These are phyloP conservation scores for Trichopus zeylanicus DNA, from an alignment of 116 monocot species.

Conservation along the genomic window DNA sequence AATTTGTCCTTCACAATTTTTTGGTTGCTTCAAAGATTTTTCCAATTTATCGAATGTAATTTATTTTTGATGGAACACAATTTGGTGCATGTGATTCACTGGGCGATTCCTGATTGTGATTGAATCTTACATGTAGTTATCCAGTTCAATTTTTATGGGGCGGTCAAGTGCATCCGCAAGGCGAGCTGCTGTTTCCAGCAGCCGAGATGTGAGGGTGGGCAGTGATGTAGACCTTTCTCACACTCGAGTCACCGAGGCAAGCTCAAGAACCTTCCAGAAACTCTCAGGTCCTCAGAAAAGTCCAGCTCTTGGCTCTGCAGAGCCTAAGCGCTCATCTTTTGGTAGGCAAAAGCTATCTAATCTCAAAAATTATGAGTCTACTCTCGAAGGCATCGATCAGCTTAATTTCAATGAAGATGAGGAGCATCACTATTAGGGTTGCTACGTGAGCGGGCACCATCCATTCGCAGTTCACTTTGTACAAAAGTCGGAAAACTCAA, in stretches of 20 bases:
- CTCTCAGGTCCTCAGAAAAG: conserved; percentile 41
- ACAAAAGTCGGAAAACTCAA: neutral
- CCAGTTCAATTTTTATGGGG: conserved; percentile 59
- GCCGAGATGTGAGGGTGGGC: conserved; percentile 24
- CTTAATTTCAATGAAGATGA: conserved; percentile 47
- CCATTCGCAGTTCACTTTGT: neutral
- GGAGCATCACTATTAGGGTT: conserved; percentile 16
- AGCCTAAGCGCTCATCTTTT: conserved; percentile 31
- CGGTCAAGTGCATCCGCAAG: conserved; percentile 59
- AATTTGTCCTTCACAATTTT: too few species aligned
- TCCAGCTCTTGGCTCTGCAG: conserved; percentile 31
- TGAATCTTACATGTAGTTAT: conserved; percentile 36
- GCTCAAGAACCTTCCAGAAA: conserved; percentile 25
- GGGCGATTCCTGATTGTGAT: conserved; percentile 5
- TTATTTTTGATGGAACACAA: too few species aligned
- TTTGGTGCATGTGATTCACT: neutral
- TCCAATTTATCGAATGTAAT: too few species aligned
- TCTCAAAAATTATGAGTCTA: conserved; percentile 49
- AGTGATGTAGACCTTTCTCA: conserved; percentile 23
- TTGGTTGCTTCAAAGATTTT: too few species aligned
- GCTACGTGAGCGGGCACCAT: neutral
- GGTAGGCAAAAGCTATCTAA: conserved; percentile 34
- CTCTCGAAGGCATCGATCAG: conserved; percentile 61
- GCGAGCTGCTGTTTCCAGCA: conserved; percentile 72
- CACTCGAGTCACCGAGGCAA: conserved; percentile 31